phyloP scores from a whole-genome alignment of 257 asterid genomes.

The Gynochthodes officinalis region DNA sequence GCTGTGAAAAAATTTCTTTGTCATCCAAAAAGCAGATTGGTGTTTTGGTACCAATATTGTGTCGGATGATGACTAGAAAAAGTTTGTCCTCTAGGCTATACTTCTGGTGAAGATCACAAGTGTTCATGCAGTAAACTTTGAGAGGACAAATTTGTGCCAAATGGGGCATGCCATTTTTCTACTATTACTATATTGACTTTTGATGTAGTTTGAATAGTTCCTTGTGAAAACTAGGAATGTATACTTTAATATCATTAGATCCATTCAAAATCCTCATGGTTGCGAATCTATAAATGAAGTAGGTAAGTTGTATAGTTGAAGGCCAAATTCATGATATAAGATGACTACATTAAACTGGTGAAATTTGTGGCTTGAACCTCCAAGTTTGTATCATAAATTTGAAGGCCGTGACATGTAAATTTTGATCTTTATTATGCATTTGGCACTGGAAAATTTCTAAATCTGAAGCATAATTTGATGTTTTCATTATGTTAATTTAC shows the following conservation, averaged over 20 bases:
- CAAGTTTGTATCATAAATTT: constrained; percentile 10
- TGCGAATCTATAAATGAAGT: constrained; percentile 48
- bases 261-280: neutral
- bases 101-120: constrained; percentile 19
- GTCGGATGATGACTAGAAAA: constrained; percentile 21
- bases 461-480: neutral
- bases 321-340: constrained; percentile 39
- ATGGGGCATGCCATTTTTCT: neutral
- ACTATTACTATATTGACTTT: neutral
- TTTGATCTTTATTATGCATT: neutral
- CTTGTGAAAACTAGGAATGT: neutral
- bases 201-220: neutral
- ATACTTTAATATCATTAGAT: neutral
- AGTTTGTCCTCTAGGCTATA: constrained; percentile 9
- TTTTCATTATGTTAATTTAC: neutral
- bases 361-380: neutral
- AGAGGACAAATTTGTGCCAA: constrained; percentile 6
- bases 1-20: neutral
- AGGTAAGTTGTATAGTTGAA: constrained; percentile 12
- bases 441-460: neutral
- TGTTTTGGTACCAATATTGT: constrained; percentile 18
- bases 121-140: constrained; percentile 9
- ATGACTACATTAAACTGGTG: constrained; percentile 19
- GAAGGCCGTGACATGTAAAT: neutral
- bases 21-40: constrained; percentile 33